Base-by-base conservation (phyloP, 116 monocot species). In the Dioscorea cayenensis region DNA sequence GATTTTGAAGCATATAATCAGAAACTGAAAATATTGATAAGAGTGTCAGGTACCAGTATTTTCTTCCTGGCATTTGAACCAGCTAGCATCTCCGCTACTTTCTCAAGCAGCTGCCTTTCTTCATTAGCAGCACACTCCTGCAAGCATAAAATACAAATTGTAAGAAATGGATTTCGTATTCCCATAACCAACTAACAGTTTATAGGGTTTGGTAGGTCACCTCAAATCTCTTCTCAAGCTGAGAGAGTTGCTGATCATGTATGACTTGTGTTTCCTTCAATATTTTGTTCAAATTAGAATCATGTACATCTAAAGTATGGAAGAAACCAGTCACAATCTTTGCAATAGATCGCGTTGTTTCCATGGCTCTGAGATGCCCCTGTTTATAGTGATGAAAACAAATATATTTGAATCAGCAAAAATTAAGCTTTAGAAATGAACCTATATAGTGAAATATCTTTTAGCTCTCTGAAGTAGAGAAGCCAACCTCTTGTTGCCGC, bases 211-310 rank as follows among this genome's bases (percentile, higher is more conserved):
- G 36, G 38, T 59, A 12, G 77, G 38, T 48, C 37, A 94, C 99
- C 89, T 99, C 99, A 80, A 99, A 99, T 52, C 94, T 99, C 77
- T 75, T 94, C 71, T 99, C 94, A 77, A 99, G 94, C 52, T 94
- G 94, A 70, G 66, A 72, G 7, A 99, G 85, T 76, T 85, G 86
- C 77, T 73, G 79, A 64, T 94, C 80, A 75, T 60, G 67, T 63
- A 81, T 89, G 94, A 16, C n/a, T 55, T 55, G 55, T 48, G 93
- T 82, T 83, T 93, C 89, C 76, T 90, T 83, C 79, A 99, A 74
- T 69, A 93, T 94, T 74, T 64, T 81, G 72, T 67, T 91, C 71
- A 99, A 74, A 16, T 82, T 94, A 11, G 80, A 83, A 67, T 80
- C 81, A 82, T 91, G 89, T 72, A 64, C 61, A 71, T 94, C 91